Percentiles rank a stretch among this genome's conserved stretches.
These are phyloP conservation scores for Botrytis tulipae DNA, from an alignment of 2,329 filamentous ascomycete genomes.

Conservation along the genomic window DNA sequence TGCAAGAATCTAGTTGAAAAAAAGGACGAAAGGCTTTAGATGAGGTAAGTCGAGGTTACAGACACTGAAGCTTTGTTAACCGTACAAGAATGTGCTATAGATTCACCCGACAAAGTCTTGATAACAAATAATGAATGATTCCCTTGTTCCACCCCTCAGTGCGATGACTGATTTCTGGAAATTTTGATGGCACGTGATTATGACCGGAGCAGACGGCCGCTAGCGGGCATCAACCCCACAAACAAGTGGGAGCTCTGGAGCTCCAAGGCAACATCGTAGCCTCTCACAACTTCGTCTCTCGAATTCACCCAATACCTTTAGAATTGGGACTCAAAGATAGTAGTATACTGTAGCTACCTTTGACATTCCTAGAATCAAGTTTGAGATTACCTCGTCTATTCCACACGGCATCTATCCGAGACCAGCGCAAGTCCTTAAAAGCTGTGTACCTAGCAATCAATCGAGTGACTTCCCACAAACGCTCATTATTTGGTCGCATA, in stretches of 20 bases:
- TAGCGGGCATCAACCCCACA: background rate
- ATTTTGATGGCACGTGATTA: background rate
- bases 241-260: slow-evolving; percentile 1
- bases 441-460: background rate
- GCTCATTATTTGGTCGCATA: slow-evolving; percentile 12
- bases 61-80: too few relatives aligned
- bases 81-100: background rate
- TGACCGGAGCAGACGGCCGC: background rate
- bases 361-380: background rate
- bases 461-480: background rate
- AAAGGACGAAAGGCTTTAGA: background rate
- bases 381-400: background rate
- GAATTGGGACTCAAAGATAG: background rate
- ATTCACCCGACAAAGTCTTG: background rate
- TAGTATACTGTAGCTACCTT: background rate
- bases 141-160: background rate
- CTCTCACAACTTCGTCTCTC: slow-evolving; percentile 1
- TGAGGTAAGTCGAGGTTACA: background rate
- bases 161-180: slow-evolving; percentile 11
- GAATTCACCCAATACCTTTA: background rate
- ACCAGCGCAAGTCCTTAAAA: background rate
- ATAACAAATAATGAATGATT: background rate
- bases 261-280: slow-evolving; percentile 17
- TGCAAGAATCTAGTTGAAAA: background rate
- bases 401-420: background rate